Evolutionary conservation across 2,329 filamentous ascomycete species (phyloP).

Genomic region (Phoma herbarum): DNA sequence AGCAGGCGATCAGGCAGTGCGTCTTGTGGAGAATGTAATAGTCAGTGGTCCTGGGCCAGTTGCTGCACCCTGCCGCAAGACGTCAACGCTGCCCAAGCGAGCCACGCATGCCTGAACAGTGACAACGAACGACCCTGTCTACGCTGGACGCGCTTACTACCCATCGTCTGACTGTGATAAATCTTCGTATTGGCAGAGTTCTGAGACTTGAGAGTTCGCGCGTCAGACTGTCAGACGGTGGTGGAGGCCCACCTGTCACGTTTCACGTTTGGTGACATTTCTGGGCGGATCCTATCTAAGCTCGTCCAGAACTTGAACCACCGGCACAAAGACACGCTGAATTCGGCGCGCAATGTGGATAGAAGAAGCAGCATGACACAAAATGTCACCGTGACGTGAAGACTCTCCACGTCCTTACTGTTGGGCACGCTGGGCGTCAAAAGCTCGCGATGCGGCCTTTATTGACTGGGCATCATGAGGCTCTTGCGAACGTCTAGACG

Average conservation of each 20-base stretch:
- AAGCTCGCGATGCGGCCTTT: not conserved
- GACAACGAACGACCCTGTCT: slow-evolving; percentile 7
- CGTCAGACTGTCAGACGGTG: slow-evolving; percentile 19
- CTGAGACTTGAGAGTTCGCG: slow-evolving; percentile 12
- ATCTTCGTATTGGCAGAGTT: slow-evolving; percentile 1
- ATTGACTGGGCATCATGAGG: not conserved
- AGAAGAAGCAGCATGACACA: not conserved
- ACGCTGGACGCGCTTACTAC: not conserved
- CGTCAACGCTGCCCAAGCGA: slow-evolving; percentile 14
- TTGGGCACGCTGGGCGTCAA: not conserved
- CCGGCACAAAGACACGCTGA: slow-evolving; percentile 1
- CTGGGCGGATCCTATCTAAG: slow-evolving; percentile 14
- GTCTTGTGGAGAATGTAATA: slow-evolving; percentile 2
- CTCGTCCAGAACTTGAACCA: not conserved
- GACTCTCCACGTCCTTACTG: not conserved
- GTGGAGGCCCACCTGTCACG: slow-evolving; percentile 29
- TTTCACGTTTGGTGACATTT: slow-evolving; percentile 31
- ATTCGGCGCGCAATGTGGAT: not conserved
- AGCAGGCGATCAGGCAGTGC: slow-evolving; percentile 1
- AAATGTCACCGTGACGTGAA: not conserved
- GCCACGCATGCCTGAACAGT: slow-evolving; percentile 1
- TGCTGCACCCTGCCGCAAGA: slow-evolving; percentile 4
- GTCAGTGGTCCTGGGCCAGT: slow-evolving; percentile 6
- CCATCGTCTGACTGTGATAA: not conserved
- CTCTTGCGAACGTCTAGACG: slow-evolving; percentile 9